These are phyloP conservation scores for Arabidopsis hybrid DNA, from an alignment of 441 rosid species.

Conservation along the genomic window DNA sequence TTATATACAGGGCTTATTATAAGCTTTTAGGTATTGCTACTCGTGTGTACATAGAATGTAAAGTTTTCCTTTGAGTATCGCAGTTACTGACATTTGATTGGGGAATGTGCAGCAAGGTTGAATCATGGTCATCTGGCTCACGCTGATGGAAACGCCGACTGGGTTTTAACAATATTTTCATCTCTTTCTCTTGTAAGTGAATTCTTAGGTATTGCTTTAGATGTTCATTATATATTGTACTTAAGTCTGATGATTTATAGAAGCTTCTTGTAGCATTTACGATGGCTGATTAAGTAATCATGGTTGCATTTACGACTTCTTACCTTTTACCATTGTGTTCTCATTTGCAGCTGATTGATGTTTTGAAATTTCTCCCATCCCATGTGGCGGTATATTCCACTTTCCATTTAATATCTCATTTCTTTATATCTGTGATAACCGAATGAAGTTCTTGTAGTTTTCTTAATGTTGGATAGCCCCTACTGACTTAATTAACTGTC, in stretches of 20 bases:
- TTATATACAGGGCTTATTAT: conserved; percentile 95
- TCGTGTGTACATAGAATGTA: not conserved
- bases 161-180: conserved; percentile 93
- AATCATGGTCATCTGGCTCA: conserved; percentile 87
- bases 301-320: conserved; percentile 10
- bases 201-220: not conserved
- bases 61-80: not conserved
- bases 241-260: conserved; percentile 5
- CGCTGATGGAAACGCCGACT: conserved; percentile 99
- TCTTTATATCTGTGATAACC: conserved; percentile 14
- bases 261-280: conserved; percentile 14
- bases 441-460: conserved; percentile 13
- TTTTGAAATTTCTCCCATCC: conserved; percentile 83
- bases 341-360: conserved; percentile 87
- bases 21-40: conserved; percentile 81
- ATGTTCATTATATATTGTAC: conserved; percentile 8
- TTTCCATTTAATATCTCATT: conserved; percentile 34
- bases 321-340: conserved; percentile 24
- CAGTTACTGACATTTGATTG: conserved; percentile 25
- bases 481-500: conserved; percentile 35
- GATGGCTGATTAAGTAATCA: conserved; percentile 20
- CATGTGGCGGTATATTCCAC: conserved; percentile 82
- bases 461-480: conserved; percentile 3
- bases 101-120: conserved; percentile 71
- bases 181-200: conserved; percentile 90